Evolutionary conservation across 2,329 filamentous ascomycete genomes (phyloP).

Genomic region (Tolypocladium album): DNA sequence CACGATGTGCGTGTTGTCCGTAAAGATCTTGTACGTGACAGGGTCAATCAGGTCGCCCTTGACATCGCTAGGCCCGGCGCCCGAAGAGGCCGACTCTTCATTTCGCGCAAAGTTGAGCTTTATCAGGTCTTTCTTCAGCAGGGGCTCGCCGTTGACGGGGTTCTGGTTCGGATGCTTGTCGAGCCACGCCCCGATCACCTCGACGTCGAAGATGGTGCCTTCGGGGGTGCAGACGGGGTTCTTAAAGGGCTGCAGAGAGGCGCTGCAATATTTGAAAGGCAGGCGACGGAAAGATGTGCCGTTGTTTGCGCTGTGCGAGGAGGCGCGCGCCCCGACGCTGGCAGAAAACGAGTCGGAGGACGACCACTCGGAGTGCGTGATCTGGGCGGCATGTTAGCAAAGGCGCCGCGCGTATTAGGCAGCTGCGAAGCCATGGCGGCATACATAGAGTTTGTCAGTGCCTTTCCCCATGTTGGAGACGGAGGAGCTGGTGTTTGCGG

Average conservation of each 20-base stretch:
- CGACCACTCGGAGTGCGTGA: constrained; percentile 97
- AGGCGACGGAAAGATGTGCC: constrained; percentile 68
- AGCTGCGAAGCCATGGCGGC: neutral
- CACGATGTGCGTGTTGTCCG: constrained; percentile 95
- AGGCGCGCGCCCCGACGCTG: constrained; percentile 59
- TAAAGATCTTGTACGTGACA: constrained; percentile 95
- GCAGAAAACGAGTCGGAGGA: constrained; percentile 82
- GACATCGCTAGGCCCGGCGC: constrained; percentile 37
- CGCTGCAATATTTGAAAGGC: constrained; percentile 96
- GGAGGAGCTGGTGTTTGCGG: neutral
- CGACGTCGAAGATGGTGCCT: constrained; percentile 89
- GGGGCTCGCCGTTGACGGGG: constrained; percentile 69
- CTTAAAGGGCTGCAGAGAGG: constrained; percentile 88
- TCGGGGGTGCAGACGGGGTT: constrained; percentile 84
- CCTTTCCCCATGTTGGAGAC: constrained; percentile 26
- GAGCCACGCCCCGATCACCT: constrained; percentile 88
- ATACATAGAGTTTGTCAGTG: constrained; percentile 35
- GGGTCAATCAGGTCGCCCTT: constrained; percentile 84
- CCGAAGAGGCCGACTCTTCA: constrained; percentile 50
- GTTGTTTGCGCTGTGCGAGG: constrained; percentile 35
- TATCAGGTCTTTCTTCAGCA: constrained; percentile 75
- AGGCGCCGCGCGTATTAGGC: neutral
- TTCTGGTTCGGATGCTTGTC: constrained; percentile 82
- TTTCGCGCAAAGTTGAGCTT: constrained; percentile 89
- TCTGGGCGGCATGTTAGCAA: constrained; percentile 27